Evolutionary conservation across 306 rosid species (phyloP), one percentile per base, ranked within the genome.

Genomic region (Mimosa bimucronata): DNA sequence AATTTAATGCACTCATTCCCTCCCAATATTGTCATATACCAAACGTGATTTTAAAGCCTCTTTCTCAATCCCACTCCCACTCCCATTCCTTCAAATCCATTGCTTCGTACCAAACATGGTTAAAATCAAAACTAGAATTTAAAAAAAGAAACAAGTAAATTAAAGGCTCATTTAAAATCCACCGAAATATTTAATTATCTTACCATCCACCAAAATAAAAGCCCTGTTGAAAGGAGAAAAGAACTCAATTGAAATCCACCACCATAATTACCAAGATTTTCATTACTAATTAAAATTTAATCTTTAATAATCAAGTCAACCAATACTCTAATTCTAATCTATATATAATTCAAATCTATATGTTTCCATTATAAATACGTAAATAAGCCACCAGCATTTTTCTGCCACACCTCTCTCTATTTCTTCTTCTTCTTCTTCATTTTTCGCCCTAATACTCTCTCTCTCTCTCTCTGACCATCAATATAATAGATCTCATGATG

Each of bases 331-430:
- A 10, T 23, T 58, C 7, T 60, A 26, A 26, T 60, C 30, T 34
- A 3, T 26, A 26, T 5, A 13, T 80, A 76, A 66, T 53, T 41
- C 69, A 84, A 28, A 78, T 34, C 1, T 34, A 34, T 34, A 34
- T 34, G 78, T 81, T 75, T 44, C 48, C 18, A 7, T 13, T 74
- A 53, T 78, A 55, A 55, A 66, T 9, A 58, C 18, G 26, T 7
- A 1, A 34, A 34, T 34, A 28, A 14, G 0, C 38, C 11, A 30
- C 16, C 8, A 28, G 2, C 68, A 26, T n/a, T 62, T 34, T 30
- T 66, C 3, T 23, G 2, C 30, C 1, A 21, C 19, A 10, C 0
- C 23, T 5, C 30, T 12, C 34, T 45, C 48, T 12, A 12, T 44
- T 44, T 44, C 40, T 6, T 13, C 45, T 71, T 26, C 21, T 19